phyloP scores from a whole-genome alignment of 2,329 filamentous ascomycete species.

The Fusarium praegraminearum region DNA sequence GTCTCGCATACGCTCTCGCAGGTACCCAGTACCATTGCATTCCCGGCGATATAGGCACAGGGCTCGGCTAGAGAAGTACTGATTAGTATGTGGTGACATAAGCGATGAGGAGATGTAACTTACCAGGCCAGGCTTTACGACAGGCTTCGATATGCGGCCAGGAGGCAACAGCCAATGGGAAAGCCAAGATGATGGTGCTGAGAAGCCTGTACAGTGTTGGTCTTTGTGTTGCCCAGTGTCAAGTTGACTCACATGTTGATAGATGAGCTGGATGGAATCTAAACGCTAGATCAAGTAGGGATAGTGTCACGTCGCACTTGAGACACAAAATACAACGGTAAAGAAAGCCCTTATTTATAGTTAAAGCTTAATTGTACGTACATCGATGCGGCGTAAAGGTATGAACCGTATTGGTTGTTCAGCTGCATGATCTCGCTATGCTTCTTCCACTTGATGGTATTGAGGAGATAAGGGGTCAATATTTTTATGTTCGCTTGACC shows the following conservation, averaged over 20 bases:
- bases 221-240: rapidly evolving
- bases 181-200: neutral
- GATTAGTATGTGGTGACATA: rapidly evolving
- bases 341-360: neutral
- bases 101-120: rapidly evolving
- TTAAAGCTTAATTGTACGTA: neutral
- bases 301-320: neutral
- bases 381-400: rapidly evolving
- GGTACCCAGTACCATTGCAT: neutral
- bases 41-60: neutral
- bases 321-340: too few species aligned
- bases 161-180: neutral
- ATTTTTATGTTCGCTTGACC: neutral
- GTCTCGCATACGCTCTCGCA: conserved; percentile 7
- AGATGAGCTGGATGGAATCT: rapidly evolving
- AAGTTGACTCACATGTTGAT: neutral
- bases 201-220: neutral
- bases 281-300: rapidly evolving
- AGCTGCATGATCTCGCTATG: neutral
- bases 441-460: too few species aligned
- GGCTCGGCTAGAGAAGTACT: neutral
- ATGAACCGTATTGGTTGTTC: rapidly evolving
- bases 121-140: neutral
- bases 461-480: rapidly evolving
- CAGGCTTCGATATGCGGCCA: conserved; percentile 2